Evolutionary conservation across 192 early-diverging fungal species (phyloP).

Genomic region (Entomortierella beljakovae): DNA sequence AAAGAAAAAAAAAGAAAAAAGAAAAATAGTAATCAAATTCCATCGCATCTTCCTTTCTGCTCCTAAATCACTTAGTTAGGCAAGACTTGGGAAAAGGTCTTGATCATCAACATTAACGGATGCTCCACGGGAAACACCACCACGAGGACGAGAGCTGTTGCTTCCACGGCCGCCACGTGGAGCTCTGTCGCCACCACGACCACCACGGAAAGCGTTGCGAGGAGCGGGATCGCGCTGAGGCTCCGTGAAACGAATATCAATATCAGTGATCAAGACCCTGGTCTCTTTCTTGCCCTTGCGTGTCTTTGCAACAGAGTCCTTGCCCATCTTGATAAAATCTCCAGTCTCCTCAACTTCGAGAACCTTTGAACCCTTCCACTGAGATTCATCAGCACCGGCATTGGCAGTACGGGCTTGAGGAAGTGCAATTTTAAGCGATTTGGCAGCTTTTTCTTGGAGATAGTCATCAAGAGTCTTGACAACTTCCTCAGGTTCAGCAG

Average conservation of each 20-base stretch:
- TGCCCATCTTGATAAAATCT: slow-evolving; percentile 76
- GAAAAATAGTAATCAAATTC: not conserved
- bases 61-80: slow-evolving; percentile 20
- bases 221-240: slow-evolving; percentile 81
- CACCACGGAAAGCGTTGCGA: slow-evolving; percentile 69
- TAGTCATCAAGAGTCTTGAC: slow-evolving; percentile 92
- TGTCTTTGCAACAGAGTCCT: slow-evolving; percentile 61
- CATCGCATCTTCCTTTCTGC: not conserved
- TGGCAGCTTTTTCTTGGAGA: slow-evolving; percentile 77
- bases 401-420: slow-evolving; percentile 84
- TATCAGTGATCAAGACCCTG: slow-evolving; percentile 79
- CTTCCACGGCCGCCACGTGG: slow-evolving; percentile 69
- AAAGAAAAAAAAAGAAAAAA: slow-evolving; percentile 6
- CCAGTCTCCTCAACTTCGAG: slow-evolving; percentile 80
- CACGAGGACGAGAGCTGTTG: slow-evolving; percentile 62
- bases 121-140: slow-evolving; percentile 50
- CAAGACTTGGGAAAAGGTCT: slow-evolving; percentile 77
- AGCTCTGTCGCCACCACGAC: slow-evolving; percentile 60
- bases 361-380: slow-evolving; percentile 84
- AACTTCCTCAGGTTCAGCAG: slow-evolving; percentile 80
- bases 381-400: slow-evolving; percentile 84
- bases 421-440: slow-evolving; percentile 67
- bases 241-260: slow-evolving; percentile 81
- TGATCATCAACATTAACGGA: slow-evolving; percentile 77
- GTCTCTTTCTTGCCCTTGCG: slow-evolving; percentile 66